phyloP scores from a whole-genome alignment of 1,139 yeast genomes.

The Eremothecium cymbalariae region DNA sequence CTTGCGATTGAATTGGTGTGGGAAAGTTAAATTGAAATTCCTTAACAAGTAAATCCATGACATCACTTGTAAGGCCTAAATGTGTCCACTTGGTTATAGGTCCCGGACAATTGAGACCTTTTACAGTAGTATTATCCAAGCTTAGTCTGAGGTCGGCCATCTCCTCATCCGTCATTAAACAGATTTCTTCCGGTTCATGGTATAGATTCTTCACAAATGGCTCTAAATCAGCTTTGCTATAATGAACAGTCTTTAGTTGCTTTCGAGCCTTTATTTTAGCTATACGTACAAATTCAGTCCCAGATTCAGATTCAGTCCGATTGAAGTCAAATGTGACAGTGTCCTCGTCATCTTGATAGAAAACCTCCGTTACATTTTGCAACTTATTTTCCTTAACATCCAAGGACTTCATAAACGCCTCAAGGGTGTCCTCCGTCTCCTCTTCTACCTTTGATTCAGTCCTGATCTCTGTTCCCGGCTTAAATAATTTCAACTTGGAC shows the following conservation, averaged over 20 bases:
- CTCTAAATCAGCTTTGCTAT: constrained; percentile 40
- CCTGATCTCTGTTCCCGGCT: constrained; percentile 8
- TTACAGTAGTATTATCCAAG: constrained; percentile 55
- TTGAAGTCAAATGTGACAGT: background rate
- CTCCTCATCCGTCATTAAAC: constrained; percentile 42
- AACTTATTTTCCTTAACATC: constrained; percentile 6
- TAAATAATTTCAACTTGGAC: constrained; percentile 14
- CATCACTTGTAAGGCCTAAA: constrained; percentile 60
- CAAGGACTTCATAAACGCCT: constrained; percentile 25
- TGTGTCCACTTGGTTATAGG: constrained; percentile 79
- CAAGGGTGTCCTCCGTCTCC: constrained; percentile 24
- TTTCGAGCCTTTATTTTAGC: constrained; percentile 37
- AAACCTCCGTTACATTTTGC: constrained; percentile 7
- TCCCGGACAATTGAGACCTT: constrained; percentile 50
- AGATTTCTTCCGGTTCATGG: constrained; percentile 51
- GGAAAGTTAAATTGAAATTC: constrained; percentile 33
- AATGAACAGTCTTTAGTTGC: constrained; percentile 39
- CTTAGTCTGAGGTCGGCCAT: constrained; percentile 46
- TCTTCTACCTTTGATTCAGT: constrained; percentile 6
- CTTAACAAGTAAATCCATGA: constrained; percentile 44
- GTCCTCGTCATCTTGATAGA: constrained; percentile 14
- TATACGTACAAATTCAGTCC: constrained; percentile 27
- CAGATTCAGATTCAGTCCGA: constrained; percentile 6
- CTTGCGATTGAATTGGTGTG: constrained; percentile 86
- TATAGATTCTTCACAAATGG: constrained; percentile 61